Percentiles rank a stretch among this genome's conserved stretches.
Evolutionary conservation across 1,284 basidiomycete species (phyloP).

Genomic region (Ceratobasidium sp.): DNA sequence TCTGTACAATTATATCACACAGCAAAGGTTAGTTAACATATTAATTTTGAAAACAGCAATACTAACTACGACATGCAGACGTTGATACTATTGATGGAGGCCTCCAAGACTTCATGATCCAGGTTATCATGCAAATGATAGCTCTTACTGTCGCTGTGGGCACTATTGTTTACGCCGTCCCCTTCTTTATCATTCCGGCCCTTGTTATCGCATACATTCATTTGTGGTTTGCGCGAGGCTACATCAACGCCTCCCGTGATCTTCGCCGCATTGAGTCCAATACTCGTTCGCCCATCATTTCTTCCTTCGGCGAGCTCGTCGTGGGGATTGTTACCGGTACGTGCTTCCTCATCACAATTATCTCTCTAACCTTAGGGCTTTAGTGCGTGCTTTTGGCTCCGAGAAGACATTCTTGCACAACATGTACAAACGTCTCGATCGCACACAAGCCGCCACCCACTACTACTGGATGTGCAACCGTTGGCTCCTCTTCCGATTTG

Average conservation of each 20-base stretch:
- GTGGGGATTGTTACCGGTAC: slow-evolving; percentile 7
- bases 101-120: slow-evolving; percentile 25
- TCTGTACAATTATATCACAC: too few relatives aligned
- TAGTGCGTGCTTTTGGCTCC: slow-evolving; percentile 39
- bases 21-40: neutral
- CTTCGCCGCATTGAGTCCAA: slow-evolving; percentile 42
- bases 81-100: slow-evolving; percentile 35
- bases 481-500: slow-evolving; percentile 56
- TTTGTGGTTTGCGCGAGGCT: slow-evolving; percentile 32
- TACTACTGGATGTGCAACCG: slow-evolving; percentile 46
- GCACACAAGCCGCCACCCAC: slow-evolving; percentile 35
- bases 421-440: slow-evolving; percentile 36
- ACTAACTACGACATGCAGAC: slow-evolving; percentile 18
- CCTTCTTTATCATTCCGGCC: slow-evolving; percentile 27
- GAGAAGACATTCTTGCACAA: slow-evolving; percentile 27
- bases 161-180: slow-evolving; percentile 39
- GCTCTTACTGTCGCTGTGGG: neutral
- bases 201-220: slow-evolving; percentile 18
- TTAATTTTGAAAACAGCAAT: neutral
- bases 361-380: neutral
- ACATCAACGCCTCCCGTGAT: slow-evolving; percentile 37
- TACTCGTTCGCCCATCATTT: slow-evolving; percentile 42
- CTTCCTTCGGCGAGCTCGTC: slow-evolving; percentile 42
- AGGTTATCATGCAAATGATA: slow-evolving; percentile 7
- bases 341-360: neutral